Evolutionary conservation across 2,329 filamentous ascomycete genomes (phyloP).

Genomic region (Cladosporium sp.): DNA sequence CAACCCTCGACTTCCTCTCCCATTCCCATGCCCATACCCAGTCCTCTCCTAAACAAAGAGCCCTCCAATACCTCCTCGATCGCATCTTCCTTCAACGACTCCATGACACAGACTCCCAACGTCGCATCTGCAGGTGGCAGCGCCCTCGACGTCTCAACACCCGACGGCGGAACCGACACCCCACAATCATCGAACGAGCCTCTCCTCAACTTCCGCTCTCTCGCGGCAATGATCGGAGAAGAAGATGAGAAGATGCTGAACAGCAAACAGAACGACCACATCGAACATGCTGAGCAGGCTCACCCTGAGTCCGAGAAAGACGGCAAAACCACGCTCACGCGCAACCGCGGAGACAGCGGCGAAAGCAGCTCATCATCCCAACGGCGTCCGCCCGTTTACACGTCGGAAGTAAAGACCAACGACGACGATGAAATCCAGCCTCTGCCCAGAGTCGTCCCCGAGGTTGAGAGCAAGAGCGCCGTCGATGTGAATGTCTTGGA

Average conservation of each 20-base stretch:
- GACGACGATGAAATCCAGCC: conserved; percentile 21
- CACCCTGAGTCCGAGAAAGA: conserved; percentile 15
- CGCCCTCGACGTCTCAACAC: conserved; percentile 44
- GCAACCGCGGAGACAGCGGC: conserved; percentile 27
- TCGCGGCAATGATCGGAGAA: conserved; percentile 77
- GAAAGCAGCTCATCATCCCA: conserved; percentile 15
- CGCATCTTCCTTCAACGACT: conserved; percentile 68
- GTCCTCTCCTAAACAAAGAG: conserved; percentile 58
- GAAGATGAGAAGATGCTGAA: conserved; percentile 42
- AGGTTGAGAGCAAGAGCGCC: conserved; percentile 21
- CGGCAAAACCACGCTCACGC: conserved; percentile 14
- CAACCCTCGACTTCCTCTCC: conserved; percentile 27
- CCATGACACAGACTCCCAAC: conserved; percentile 35
- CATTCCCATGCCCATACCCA: conserved; percentile 21
- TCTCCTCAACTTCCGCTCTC: conserved; percentile 86
- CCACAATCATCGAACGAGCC: conserved; percentile 56
- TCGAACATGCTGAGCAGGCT: conserved; percentile 33
- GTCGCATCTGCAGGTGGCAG: conserved; percentile 49
- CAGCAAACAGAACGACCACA: conserved; percentile 33
- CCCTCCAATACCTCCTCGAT: conserved; percentile 85
- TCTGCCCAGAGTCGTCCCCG: conserved; percentile 15
- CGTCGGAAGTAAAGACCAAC: conserved; percentile 1
- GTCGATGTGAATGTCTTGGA: conserved; percentile 19
- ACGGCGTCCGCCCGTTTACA: not conserved
- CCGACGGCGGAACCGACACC: conserved; percentile 41